Base-by-base conservation (phyloP, 495 filamentous ascomycete genomes). In the Sordaria brevicollis region DNA sequence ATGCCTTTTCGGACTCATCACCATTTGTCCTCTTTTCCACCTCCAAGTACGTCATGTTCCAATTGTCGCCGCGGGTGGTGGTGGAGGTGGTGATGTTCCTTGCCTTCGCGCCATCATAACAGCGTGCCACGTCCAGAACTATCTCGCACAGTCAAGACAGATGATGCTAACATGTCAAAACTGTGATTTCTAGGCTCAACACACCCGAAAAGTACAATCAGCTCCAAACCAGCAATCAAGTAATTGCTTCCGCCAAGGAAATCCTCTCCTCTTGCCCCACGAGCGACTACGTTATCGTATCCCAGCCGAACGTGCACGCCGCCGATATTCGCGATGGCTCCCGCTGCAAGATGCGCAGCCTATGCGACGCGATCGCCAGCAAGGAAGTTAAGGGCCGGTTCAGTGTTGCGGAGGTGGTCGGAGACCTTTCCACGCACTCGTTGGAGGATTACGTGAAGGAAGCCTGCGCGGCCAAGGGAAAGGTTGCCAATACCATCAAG, bases 1-100 rank as follows among this genome's bases (percentile, higher is more conserved):
- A 86, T 39, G 93, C 93, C 17, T 94, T 96, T 80, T 87, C 85
- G 65, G 90, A 97, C 74, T 91, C 93, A 0, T 93, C 92, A 54
- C 94, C 94, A 17, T 95, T 96, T 77, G 85, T 97, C 79, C 80
- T 97, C 33, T 89, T 93, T 75, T 96, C 93, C 31, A 91, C 87
- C 38, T 87, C 90, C 66, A 83, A 89, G 93, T 97, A 87, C 43
- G 90, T 81, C 71, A 68, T 62, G 38, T 66, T n/a, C 31, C 65
- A 37, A 35, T 67, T 35, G 29, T 38, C 17, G 17, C 33, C 33
- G 41, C 29, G 49, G 13, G 49, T 57, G 49, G 25, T 17, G n/a
- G n/a, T n/a, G n/a, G n/a, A n/a, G n/a, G n/a, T n/a, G n/a, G n/a
- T n/a, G n/a, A n/a, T n/a, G 49, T 57, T 21, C 49, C 49, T 57